phyloP scores from a whole-genome alignment of 495 filamentous ascomycete genomes.

The Hyaloscypha finlandica region DNA sequence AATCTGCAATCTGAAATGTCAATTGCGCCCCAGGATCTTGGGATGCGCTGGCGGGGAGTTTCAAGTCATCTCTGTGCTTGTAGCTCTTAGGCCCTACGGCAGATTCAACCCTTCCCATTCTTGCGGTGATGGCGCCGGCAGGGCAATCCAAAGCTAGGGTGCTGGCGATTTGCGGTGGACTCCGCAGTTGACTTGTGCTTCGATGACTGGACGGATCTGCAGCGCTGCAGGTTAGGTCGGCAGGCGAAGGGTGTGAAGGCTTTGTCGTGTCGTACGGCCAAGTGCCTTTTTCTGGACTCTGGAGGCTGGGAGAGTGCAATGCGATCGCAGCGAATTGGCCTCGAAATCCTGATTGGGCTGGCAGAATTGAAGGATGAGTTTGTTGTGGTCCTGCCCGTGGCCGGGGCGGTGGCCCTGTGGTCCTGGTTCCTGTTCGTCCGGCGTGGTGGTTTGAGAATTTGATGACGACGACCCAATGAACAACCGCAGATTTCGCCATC shows the following conservation, averaged over 20 bases:
- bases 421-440: constrained; percentile 19
- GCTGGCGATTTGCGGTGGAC: constrained; percentile 27
- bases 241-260: constrained; percentile 16
- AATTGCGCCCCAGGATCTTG: constrained; percentile 28
- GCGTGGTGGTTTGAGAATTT: constrained; percentile 25
- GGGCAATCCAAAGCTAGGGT: constrained; percentile 18
- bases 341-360: not conserved
- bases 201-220: constrained; percentile 31
- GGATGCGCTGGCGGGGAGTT: constrained; percentile 34
- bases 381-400: constrained; percentile 4
- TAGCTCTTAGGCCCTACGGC: constrained; percentile 23
- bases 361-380: not conserved
- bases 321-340: not conserved
- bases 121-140: constrained; percentile 24
- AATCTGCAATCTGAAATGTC: constrained; percentile 15
- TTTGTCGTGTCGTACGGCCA: constrained; percentile 26
- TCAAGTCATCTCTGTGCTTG: constrained; percentile 32
- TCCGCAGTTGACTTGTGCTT: constrained; percentile 23
- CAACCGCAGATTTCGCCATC: constrained; percentile 6
- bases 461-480: constrained; percentile 33
- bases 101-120: constrained; percentile 23
- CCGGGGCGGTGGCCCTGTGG: not conserved
- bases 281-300: not conserved
- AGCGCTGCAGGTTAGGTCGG: constrained; percentile 24
- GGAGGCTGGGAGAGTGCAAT: not conserved